Base-by-base conservation (phyloP, 768 basidiomycete genomes). In the Serendipita vermifera region DNA sequence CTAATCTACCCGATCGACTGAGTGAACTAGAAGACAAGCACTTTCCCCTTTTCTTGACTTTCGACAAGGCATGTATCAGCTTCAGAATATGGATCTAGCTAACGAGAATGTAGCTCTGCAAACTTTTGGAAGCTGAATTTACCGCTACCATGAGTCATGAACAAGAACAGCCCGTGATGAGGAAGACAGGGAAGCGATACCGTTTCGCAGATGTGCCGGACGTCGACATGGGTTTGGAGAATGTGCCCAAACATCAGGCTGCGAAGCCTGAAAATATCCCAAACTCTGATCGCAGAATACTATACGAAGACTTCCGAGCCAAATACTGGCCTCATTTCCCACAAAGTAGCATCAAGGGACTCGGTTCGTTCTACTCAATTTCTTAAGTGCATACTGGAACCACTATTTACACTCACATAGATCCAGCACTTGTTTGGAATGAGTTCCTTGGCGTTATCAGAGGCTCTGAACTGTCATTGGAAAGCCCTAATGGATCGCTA, bases 31-130 rank as follows among this genome's bases (percentile, higher is more conserved):
- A 70, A 35, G 81, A 82, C 33, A 61, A 71, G 0, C 75, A 87
- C 62, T 87, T 86, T 55, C 85, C 85, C 0, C 65, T 87, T 38
- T 87, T 86, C 59, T 62, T 83, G 1, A 82, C 84, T 0, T 82
- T 79, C 55, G 77, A 85, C 61, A 70, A 72, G 54, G 84, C 82
- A 59, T 41, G 73, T 51, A 26, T 38, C 14, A 24, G 26, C 22
- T 33, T 35, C 27, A n/a, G 24, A 11, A 9, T 5, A 60, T 2
- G n/a, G 3, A 51, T 33, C 5, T n/a, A 22, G 38, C 6, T 36
- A 17, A 3, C 13, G 41, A 58, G 41, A 38, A 32, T 55, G 5
- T 55, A 80, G 78, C 67, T 81, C 6, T 78, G 71, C 55, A 64
- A 64, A 9, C 64, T 81, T 41, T 60, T 81, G 1, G 77, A 79